Evolutionary conservation across 208 protist genomes (phyloP).

Genomic region (Leishmania amazonensis): DNA sequence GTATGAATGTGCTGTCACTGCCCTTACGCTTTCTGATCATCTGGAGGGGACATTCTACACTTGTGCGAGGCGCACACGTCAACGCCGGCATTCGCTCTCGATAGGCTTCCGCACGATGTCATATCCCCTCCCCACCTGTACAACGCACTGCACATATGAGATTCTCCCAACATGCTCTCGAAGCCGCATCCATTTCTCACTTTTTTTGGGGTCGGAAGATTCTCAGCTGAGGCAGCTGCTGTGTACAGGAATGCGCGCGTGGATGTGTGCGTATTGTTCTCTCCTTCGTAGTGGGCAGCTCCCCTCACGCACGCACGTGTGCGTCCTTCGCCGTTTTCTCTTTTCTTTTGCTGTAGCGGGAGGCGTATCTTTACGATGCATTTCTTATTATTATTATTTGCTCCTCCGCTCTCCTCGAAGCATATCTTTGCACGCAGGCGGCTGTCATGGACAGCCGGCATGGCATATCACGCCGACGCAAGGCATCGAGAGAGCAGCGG

Average conservation of each 20-base stretch:
- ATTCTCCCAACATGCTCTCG: neutral
- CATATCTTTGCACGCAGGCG: neutral
- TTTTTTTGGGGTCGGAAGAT: neutral
- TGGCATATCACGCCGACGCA: neutral
- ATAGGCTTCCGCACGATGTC: neutral
- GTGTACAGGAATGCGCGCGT: neutral
- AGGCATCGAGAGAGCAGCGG: neutral
- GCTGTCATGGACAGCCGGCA: neutral
- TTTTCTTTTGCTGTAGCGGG: no score
- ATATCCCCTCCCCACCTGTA: neutral
- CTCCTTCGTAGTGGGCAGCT: neutral
- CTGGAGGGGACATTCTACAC: neutral
- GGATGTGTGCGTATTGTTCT: neutral
- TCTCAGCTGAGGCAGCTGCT: neutral
- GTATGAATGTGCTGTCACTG: neutral
- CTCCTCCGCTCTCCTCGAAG: no score
- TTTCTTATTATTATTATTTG: no score
- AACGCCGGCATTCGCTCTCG: neutral
- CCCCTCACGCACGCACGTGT: neutral
- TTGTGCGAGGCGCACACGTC: neutral
- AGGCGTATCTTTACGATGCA: neutral
- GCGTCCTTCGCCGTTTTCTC: neutral
- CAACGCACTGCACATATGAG: neutral
- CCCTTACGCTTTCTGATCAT: neutral
- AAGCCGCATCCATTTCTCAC: neutral